Evolutionary conservation across 2,329 filamentous ascomycete genomes (phyloP), one percentile per base, ranked within the genome.

Genomic region (Paecilomyces formosus): DNA sequence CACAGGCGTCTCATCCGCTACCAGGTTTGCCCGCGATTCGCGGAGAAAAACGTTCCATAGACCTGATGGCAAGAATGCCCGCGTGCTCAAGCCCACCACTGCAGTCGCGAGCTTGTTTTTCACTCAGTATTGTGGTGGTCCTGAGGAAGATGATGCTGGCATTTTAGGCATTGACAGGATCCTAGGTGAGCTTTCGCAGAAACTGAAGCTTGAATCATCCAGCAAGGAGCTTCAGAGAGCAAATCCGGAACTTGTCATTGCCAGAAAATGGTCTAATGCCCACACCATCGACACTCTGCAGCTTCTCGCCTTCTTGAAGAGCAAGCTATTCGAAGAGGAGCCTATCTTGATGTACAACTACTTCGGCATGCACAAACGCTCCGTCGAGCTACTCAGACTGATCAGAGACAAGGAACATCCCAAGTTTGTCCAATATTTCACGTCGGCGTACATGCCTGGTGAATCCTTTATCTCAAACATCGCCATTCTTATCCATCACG

Each of bases 311-410:
- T 57, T 68, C 51, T 18, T 70, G 39, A 69, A 67, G 53, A 58
- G 18, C 30, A 66, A 59, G 28, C 57, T 70, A 8, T 63, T 58
- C 39, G 65, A 69, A 61, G 68, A 68, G 51, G 67, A 70, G 62
- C 68, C 68, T 18, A 1, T 66, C 1, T 55, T 70, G 3, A 9
- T 66, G 21, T 70, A 56, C 59, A 69, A 71, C 58, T 71, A 70
- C 57, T 69, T 70, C 39, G 67, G 65, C 55, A 69, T 71, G 67
- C 65, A 70, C 45, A 66, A 65, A 55, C 66, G 64, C 58, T 65
- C 60, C 26, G 6, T 71, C 2, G 64, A 71, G 52, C 33, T 71
- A 15, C 62, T 69, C 1, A 62, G 66, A 54, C 57, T 63, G 5
- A 69, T 71, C 57, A 30, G 52, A 52, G 62, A 53, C 1, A 70